Evolutionary conservation across 176 grass and related monocot genomes (phyloP), one percentile per base, ranked within the genome.

Genomic region (Aegilops umbellulata): DNA sequence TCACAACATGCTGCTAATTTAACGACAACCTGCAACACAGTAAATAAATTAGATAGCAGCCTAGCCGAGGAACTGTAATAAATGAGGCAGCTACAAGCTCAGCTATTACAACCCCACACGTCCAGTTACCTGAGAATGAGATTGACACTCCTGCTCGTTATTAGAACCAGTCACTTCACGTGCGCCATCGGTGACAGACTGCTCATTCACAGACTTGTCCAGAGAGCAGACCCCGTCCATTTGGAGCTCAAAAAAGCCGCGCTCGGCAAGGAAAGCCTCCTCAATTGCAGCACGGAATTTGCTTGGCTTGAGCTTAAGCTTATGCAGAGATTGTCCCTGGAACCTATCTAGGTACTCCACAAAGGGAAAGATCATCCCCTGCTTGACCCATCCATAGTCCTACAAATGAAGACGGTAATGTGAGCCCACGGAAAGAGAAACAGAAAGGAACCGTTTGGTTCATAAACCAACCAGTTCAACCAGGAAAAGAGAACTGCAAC

Each of bases 381-480:
- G 88, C 72, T 95, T 96, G 42, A 96, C 77, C 97, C 97, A 99
- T 80, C 91, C 92, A 26, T 96, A 99, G 65, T 95, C 97, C 95
- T 98, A 82, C 65, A 55, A 95, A 82, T 60, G 46, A 69, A 13
- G 36, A 42, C 31, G 9, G 19, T 20, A 14, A 14, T 44, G 58
- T 84, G 30, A 87, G 66, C 19, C 30, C 35, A 57, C 1, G 0
- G 20, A 41, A 44, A 12, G 1, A 61, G 31, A 24, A 38, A 80
- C 32, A 30, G 6, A 87, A 72, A 31, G 12, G 5, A 41, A 10
- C 14, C 17, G 62, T 35, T 88, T 70, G 27, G 36, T 81, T 67
- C 30, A 25, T 70, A 22, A 16, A 60, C 27, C 27, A 38, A 75
- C 19, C 10, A 27, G 73, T 20, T 11, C 13, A 34, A 77, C 31